Percentiles rank a stretch among this genome's conserved stretches.
phyloP scores from a whole-genome alignment of 2,329 filamentous ascomycete genomes.

The Cladophialophora chaetospira region DNA sequence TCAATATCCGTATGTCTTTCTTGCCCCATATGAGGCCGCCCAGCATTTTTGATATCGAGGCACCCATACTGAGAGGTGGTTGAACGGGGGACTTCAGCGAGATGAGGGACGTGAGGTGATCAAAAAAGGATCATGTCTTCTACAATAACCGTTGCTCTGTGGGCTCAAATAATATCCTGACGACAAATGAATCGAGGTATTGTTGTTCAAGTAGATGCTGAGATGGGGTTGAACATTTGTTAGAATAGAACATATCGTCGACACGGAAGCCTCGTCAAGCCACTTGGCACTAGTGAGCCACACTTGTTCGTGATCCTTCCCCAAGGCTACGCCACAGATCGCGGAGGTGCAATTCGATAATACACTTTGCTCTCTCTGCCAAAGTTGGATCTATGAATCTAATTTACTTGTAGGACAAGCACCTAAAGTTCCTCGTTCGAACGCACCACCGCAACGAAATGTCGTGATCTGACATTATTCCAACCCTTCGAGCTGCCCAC shows the following conservation, averaged over 20 bases:
- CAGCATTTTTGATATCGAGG: slow-evolving; percentile 60
- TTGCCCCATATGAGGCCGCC: slow-evolving; percentile 80
- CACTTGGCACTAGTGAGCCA: slow-evolving; percentile 1
- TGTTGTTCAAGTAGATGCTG: no score
- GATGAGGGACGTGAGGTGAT: neutral
- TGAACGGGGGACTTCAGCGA: neutral
- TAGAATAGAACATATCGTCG: neutral
- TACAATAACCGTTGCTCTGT: neutral
- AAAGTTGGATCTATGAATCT: no score
- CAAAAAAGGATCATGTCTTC: slow-evolving; percentile 21
- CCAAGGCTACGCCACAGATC: neutral
- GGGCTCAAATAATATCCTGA: no score
- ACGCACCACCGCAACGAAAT: no score
- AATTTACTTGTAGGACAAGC: no score
- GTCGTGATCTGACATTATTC: neutral
- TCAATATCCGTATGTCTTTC: slow-evolving; percentile 97
- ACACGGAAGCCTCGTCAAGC: slow-evolving; percentile 4
- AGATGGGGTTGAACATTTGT: no score
- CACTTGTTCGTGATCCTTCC: neutral
- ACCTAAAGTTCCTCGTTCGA: no score
- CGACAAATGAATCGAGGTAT: no score
- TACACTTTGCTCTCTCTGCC: no score
- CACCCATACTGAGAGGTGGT: slow-evolving; percentile 52
- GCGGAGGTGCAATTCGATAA: neutral
- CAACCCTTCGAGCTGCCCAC: neutral